Conservation (phyloP, 2,329 filamentous ascomycete genomes). For the Lachnellula occidentalis region DNA sequence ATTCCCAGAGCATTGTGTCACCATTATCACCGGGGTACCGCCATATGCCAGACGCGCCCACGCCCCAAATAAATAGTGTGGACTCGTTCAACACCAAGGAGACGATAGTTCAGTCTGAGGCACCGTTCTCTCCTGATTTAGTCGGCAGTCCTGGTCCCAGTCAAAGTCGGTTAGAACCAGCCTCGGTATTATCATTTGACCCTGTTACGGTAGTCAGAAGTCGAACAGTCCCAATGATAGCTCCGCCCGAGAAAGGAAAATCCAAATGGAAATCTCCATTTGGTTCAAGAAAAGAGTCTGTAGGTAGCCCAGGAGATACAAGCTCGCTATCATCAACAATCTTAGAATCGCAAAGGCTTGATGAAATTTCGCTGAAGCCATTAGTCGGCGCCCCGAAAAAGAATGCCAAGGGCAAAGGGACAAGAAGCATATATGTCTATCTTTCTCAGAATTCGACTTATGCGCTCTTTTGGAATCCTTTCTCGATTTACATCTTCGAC, state of each 20-base stretch:
- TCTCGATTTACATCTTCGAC: constrained; percentile 36
- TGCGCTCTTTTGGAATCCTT: constrained; percentile 36
- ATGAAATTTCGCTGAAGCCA: constrained; percentile 35
- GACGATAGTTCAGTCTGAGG: background rate
- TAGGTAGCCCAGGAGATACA: constrained; percentile 30
- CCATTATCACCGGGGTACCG: constrained; percentile 17
- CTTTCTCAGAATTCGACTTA: constrained; percentile 36
- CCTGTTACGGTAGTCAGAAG: constrained; percentile 8
- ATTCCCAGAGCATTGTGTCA: constrained; percentile 15
- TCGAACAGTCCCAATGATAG: constrained; percentile 11
- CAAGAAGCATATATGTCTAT: constrained; percentile 33
- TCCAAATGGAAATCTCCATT: constrained; percentile 31
- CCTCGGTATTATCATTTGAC: constrained; percentile 20
- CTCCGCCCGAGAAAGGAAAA: constrained; percentile 24
- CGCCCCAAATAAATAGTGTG: constrained; percentile 12
- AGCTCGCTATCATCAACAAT: constrained; percentile 35
- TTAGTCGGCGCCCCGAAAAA: constrained; percentile 29
- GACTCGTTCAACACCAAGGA: constrained; percentile 17
- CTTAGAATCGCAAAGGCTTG: constrained; percentile 32
- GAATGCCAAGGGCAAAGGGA: constrained; percentile 26
- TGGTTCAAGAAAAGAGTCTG: constrained; percentile 25
- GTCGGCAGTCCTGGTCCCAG: background rate
- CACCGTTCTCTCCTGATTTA: constrained; percentile 14
- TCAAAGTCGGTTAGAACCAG: constrained; percentile 10
- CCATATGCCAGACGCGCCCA: constrained; percentile 8